phyloP scores from a whole-genome alignment of 202 grass and related monocot genomes.

The Saccharum hybrid region DNA sequence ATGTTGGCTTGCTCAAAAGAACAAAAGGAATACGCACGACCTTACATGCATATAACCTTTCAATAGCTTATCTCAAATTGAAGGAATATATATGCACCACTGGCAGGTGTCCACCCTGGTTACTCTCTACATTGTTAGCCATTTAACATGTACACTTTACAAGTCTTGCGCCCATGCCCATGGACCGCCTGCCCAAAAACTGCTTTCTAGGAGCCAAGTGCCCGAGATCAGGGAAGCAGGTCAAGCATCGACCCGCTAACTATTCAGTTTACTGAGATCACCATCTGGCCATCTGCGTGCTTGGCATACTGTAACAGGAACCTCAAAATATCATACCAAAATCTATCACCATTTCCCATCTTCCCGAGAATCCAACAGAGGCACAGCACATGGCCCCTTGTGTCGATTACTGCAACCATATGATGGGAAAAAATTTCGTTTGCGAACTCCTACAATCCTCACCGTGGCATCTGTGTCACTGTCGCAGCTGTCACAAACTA shows the following conservation, averaged over 20 bases:
- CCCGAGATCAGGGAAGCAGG: not conserved
- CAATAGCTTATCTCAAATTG: not conserved
- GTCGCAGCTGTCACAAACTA: constrained; percentile 36
- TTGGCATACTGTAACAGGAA: not conserved
- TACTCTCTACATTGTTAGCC: constrained; percentile 33
- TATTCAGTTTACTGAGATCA: not conserved
- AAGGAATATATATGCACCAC: not conserved
- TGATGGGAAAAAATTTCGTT: not conserved
- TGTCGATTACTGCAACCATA: not conserved
- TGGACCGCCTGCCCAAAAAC: constrained; percentile 32
- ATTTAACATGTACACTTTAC: constrained; percentile 14
- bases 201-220: not conserved
- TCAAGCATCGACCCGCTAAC: not conserved
- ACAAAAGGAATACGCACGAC: not conserved
- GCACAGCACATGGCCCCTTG: not conserved
- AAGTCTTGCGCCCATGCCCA: constrained; percentile 4
- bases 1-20: constrained; percentile 3
- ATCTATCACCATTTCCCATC: not conserved
- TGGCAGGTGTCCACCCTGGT: not conserved
- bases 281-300: not conserved
- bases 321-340: not conserved
- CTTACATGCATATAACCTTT: not conserved
- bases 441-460: not conserved
- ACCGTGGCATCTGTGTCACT: not conserved
- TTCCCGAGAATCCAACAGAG: not conserved